phyloP scores from a whole-genome alignment of 2,329 filamentous ascomycete species.

The Clathrospora elynae region DNA sequence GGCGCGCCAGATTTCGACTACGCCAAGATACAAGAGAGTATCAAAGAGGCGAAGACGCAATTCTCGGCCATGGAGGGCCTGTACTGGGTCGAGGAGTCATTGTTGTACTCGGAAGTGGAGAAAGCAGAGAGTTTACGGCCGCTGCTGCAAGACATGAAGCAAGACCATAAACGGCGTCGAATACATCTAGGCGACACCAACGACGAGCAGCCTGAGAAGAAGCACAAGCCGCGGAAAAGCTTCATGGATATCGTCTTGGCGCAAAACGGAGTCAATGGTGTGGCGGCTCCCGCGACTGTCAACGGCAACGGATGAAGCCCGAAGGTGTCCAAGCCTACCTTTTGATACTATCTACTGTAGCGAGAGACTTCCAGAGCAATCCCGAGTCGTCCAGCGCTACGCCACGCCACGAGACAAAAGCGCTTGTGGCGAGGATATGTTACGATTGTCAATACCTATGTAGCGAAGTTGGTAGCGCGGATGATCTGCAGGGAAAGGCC shows the following conservation, averaged over 20 bases:
- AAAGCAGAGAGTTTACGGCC: conserved; percentile 37
- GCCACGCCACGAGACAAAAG: not conserved
- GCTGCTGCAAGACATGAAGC: conserved; percentile 38
- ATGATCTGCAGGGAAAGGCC: no score
- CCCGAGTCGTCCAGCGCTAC: no score
- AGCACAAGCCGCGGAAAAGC: conserved; percentile 42
- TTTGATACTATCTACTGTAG: conserved; percentile 14
- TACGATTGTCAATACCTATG: conserved; percentile 4
- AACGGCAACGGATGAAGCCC: conserved; percentile 35
- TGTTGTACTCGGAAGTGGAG: conserved; percentile 36
- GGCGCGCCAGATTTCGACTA: conserved; percentile 47
- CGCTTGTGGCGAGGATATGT: conserved; percentile 1
- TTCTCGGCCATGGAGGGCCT: conserved; percentile 47
- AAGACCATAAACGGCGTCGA: conserved; percentile 33
- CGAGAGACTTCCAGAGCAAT: conserved; percentile 1
- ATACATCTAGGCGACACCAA: conserved; percentile 31
- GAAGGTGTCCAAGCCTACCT: conserved; percentile 2
- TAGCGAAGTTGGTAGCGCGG: not conserved
- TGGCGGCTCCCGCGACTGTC: conserved; percentile 18
- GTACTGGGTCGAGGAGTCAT: conserved; percentile 45
- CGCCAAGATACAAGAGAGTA: conserved; percentile 42
- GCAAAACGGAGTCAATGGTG: conserved; percentile 30
- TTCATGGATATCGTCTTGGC: conserved; percentile 45
- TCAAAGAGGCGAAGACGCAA: conserved; percentile 44
- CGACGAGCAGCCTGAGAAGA: conserved; percentile 30